Base-by-base conservation (phyloP, 2,329 filamentous ascomycete genomes). In the Calonectria hongkongensis region DNA sequence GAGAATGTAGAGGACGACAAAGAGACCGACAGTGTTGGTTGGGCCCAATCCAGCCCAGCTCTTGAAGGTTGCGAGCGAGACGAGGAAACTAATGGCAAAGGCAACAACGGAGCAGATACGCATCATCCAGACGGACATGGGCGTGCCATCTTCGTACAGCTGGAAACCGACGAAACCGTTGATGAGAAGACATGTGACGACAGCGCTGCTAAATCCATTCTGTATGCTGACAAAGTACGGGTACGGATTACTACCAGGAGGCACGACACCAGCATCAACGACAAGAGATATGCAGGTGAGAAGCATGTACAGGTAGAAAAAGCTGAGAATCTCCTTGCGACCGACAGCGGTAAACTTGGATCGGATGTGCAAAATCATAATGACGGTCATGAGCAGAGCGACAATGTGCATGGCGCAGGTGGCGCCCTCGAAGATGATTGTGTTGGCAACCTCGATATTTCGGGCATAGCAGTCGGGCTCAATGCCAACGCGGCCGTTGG, bases 141-240 rank as follows among this genome's bases (percentile, higher is more conserved):
- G 93, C 1, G 97, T 99, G 64, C 97, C 97, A 81, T 99, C 97
- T 85, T 99, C 97, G 84, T 99, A 99, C 15, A 99, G 89, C 85
- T 98, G 97, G 85, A 99, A 99, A 41, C 97, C 97, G 67, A 99
- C 96, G 81, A 99, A 99, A 51, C 97, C 97, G 84, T 98, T 98
- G 88, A 99, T 96, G 79, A 98, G 87, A 69, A 99, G 88, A 83
- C 94, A 97, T 30, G 95, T 96, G 82, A 97, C 93, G 33, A 98
- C 89, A 0, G 97, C 95, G 43, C 95, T 98, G 27, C 92, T 88
- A 66, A 99, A 88, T 16, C 96, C 97, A 75, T 93, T 93, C 81
- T 99, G 97, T 7, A 94, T 91, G 13, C 95, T 94, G 76, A 95
- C 94, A 81, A 99, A 98, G 87, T 98, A 99, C 0, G 96, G 94